phyloP scores from a whole-genome alignment of 805 yeast genomes.

The Ogataea glucozyma region DNA sequence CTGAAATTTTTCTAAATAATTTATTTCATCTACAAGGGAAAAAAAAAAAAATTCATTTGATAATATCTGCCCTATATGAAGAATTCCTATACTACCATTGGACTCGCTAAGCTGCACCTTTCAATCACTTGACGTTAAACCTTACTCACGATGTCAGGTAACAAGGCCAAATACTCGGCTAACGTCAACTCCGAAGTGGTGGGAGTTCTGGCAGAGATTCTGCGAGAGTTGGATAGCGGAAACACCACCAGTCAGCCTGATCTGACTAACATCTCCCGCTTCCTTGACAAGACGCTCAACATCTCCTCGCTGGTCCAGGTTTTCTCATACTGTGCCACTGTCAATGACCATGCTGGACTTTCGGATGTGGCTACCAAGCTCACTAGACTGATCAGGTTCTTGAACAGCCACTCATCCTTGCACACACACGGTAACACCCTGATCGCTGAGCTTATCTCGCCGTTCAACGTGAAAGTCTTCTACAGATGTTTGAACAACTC shows the following conservation, averaged over 20 bases:
- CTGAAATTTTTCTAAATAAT: neutral
- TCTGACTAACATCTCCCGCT: constrained; percentile 24
- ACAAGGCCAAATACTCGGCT: constrained; percentile 25
- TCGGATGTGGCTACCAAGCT: constrained; percentile 45
- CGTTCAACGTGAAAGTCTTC: constrained; percentile 58
- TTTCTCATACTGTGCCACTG: constrained; percentile 46
- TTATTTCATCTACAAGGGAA: neutral
- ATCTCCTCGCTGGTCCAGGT: constrained; percentile 37
- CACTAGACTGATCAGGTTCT: constrained; percentile 36
- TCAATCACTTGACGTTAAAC: neutral
- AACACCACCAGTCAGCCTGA: constrained; percentile 28
- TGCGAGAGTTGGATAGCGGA: constrained; percentile 16
- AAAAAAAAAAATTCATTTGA: constrained; percentile 3
- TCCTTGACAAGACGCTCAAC: constrained; percentile 35
- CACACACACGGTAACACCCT: constrained; percentile 37
- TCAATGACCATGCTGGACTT: constrained; percentile 54
- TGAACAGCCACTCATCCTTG: constrained; percentile 21
- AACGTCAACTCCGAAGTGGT: constrained; percentile 18
- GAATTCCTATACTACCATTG: no score
- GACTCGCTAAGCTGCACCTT: neutral
- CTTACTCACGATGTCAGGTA: constrained; percentile 12
- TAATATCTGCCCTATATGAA: no score
- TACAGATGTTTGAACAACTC: constrained; percentile 65
- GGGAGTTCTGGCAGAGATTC: constrained; percentile 19
- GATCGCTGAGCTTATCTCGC: constrained; percentile 52